Evolutionary conservation across 345 rosid genomes (phyloP).

Genomic region (Corchorus olitorius): DNA sequence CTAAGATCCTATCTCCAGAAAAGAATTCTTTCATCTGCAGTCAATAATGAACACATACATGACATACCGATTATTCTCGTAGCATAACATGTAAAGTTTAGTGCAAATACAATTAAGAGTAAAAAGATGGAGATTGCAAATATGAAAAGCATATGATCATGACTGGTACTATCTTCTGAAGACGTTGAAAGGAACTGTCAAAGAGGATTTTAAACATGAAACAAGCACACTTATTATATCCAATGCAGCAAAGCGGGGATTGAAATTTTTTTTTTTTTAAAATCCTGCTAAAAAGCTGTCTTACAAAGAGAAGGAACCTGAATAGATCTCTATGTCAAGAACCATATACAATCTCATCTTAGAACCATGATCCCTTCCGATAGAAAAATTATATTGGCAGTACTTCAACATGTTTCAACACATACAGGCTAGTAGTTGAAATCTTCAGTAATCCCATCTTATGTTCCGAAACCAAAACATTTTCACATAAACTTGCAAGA

Average conservation of each 20-base stretch:
- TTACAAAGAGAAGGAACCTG: background rate
- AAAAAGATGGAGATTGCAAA: background rate
- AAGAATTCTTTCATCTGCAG: slow-evolving; percentile 80
- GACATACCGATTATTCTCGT: slow-evolving; percentile 1
- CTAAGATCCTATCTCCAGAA: slow-evolving; percentile 60
- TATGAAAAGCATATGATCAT: background rate
- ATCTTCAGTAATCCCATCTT: background rate
- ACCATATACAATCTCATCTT: background rate
- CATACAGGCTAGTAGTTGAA: background rate
- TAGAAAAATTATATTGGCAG: background rate
- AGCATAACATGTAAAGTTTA: slow-evolving; percentile 3
- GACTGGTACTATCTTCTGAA: background rate
- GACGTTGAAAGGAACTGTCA: background rate
- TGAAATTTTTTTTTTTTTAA: too few relatives aligned
- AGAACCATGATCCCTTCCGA: background rate
- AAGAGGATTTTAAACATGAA: slow-evolving; percentile 4
- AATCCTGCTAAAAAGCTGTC: background rate
- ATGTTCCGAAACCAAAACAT: slow-evolving; percentile 5
- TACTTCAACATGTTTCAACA: background rate
- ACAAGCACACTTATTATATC: background rate
- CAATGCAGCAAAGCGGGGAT: background rate
- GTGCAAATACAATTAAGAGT: background rate
- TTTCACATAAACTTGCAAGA: slow-evolving; percentile 10
- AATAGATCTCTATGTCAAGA: background rate
- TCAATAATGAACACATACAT: background rate